Evolutionary conservation across 2,329 filamentous ascomycete genomes (phyloP), one percentile per base, ranked within the genome.

Genomic region (Zymoseptoria brevis): DNA sequence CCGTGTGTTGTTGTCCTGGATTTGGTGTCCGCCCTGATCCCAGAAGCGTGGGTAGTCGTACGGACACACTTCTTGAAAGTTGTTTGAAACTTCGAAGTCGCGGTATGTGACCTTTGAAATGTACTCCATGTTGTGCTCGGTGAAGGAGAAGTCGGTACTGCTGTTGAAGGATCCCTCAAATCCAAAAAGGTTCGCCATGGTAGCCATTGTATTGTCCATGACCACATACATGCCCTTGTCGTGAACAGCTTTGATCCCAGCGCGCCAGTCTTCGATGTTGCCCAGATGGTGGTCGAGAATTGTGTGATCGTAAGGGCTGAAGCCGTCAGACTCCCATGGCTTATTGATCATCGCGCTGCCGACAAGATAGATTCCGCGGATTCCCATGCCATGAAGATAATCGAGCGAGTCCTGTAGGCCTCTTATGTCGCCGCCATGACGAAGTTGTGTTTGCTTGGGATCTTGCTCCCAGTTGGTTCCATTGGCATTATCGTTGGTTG

Each of bases 131-230:
- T 81, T 75, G 71, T 87, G 81, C 66, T 87, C 85, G 16, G 75
- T 72, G 56, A 75, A 73, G 0, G 71, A 72, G 66, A 83, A 86
- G 0, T 82, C 82, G 0, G 84, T 80, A 21, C 81, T 82, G 1
- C 69, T 72, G 67, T 87, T 87, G 61, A 83, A 73, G 64, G 79
- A 83, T 0, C 82, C 83, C 57, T 85, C 74, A 69, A 86, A 87
- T 5, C 81, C 83, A 61, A 87, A 79, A 55, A 87, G 74, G 64
- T 87, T 83, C 55, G 82, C 81, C 79, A 87, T 78, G 4, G 84
- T 87, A 52, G 82, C 79, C 69, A 87, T 79, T 1, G 85, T 87
- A 67, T 87, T 87, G 68, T 87, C 85, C 60, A 87, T 72, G 30
- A 87, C 74, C 49, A 87, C 82, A 73, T 86, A 86, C 83, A 87